phyloP scores from a whole-genome alignment of 1,284 basidiomycete species.

The Leccinum idahoense region DNA sequence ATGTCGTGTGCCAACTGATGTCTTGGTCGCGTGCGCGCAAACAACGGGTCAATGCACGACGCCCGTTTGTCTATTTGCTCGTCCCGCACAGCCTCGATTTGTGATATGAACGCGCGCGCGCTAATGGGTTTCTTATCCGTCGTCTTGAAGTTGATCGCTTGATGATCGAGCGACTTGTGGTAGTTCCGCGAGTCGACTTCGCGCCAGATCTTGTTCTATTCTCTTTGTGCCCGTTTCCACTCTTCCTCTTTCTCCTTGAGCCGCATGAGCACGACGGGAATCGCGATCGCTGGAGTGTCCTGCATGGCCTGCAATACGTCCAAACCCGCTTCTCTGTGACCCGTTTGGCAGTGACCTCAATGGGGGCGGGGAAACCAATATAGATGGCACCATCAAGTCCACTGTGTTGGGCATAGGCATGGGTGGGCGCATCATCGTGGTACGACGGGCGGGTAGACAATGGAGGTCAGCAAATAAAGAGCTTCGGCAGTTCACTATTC shows the following conservation, averaged over 20 bases:
- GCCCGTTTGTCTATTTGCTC: constrained; percentile 82
- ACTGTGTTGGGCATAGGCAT: too few species aligned
- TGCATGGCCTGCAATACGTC: constrained; percentile 92
- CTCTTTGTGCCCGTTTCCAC: constrained; percentile 98
- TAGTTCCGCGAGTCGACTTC: constrained; percentile 95
- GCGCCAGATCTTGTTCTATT: constrained; percentile 99
- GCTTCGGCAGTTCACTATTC: too few species aligned
- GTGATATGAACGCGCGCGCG: constrained; percentile 78
- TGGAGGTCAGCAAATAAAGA: too few species aligned
- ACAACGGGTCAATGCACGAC: constrained; percentile 69
- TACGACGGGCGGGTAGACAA: too few species aligned
- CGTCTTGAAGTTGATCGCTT: constrained; percentile 87
- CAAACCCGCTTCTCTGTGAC: constrained; percentile 64
- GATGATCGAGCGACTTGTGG: constrained; percentile 89
- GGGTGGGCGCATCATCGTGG: too few species aligned
- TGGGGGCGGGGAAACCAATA: too few species aligned
- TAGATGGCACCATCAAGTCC: too few species aligned
- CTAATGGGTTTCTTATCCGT: constrained; percentile 90
- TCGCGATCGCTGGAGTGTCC: constrained; percentile 84
- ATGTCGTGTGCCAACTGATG: constrained; percentile 82
- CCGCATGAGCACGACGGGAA: constrained; percentile 86
- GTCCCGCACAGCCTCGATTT: constrained; percentile 85
- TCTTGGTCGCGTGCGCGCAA: constrained; percentile 62
- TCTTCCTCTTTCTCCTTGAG: constrained; percentile 97
- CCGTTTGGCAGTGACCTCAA: too few species aligned